Evolutionary conservation across 2,329 filamentous ascomycete genomes (phyloP).

Genomic region (Scytalidium lignicola): DNA sequence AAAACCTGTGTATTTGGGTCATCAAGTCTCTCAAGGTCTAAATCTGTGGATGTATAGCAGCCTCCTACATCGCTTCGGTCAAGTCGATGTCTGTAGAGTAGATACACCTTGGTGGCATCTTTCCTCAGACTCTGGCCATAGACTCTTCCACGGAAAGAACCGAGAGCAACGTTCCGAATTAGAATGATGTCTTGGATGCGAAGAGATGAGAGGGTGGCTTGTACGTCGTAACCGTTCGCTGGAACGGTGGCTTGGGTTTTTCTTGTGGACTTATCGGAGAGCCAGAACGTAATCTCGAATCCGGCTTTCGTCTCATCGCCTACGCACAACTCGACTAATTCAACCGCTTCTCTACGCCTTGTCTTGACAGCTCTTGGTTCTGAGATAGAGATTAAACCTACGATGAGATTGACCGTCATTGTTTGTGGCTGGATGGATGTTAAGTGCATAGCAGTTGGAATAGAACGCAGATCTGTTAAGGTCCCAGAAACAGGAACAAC

Average conservation of each 20-base stretch:
- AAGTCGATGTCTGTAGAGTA: constrained; percentile 55
- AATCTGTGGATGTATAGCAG: constrained; percentile 48
- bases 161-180: constrained; percentile 72
- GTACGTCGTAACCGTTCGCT: constrained; percentile 20
- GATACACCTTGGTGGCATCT: constrained; percentile 62
- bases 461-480: constrained; percentile 59
- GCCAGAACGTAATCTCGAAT: constrained; percentile 83
- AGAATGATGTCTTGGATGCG: constrained; percentile 72
- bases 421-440: constrained; percentile 69
- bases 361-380: constrained; percentile 64
- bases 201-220: constrained; percentile 37
- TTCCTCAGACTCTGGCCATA: constrained; percentile 78
- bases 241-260: constrained; percentile 13
- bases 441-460: constrained; percentile 65
- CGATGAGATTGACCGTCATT: constrained; percentile 76
- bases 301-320: constrained; percentile 80
- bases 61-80: constrained; percentile 49
- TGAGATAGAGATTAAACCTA: constrained; percentile 68
- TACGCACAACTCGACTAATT: constrained; percentile 72
- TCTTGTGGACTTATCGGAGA: constrained; percentile 36
- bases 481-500: constrained; percentile 26
- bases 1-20: constrained; percentile 44
- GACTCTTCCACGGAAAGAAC: constrained; percentile 69
- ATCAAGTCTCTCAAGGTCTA: constrained; percentile 26
- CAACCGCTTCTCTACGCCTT: constrained; percentile 53